Evolutionary conservation across 1,284 basidiomycete species (phyloP).

Genomic region (Sutorius eximius): DNA sequence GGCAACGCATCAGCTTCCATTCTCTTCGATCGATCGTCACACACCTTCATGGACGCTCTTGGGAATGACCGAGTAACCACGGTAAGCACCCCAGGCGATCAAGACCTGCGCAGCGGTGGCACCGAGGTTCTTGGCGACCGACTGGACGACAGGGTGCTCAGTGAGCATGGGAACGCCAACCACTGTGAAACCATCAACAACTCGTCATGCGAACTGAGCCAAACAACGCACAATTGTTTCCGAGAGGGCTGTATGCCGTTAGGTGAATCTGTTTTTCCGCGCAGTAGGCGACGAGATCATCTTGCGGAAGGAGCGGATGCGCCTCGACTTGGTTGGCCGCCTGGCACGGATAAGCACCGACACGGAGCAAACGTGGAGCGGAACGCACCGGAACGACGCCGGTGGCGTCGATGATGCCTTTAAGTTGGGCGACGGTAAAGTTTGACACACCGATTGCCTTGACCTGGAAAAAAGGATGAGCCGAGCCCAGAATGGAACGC

Average conservation of each 20-base stretch:
- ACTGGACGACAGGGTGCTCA: conserved; percentile 60
- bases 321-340: conserved; percentile 82
- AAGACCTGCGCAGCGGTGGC: conserved; percentile 70
- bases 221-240: conserved; percentile 62
- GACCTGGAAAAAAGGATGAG: conserved; percentile 39
- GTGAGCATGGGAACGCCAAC: conserved; percentile 58
- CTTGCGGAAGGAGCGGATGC: conserved; percentile 76
- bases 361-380: background rate
- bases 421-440: conserved; percentile 67
- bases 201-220: background rate
- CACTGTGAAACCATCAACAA: conserved; percentile 37
- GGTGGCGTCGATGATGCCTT: conserved; percentile 73
- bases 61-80: conserved; percentile 71
- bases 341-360: conserved; percentile 29
- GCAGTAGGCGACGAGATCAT: conserved; percentile 68
- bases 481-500: background rate
- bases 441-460: conserved; percentile 77
- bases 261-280: conserved; percentile 75
- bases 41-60: conserved; percentile 61
- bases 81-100: conserved; percentile 65
- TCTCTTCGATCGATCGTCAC: conserved; percentile 1
- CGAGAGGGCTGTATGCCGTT: conserved; percentile 85
- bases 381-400: conserved; percentile 64
- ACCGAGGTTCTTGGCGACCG: conserved; percentile 56
- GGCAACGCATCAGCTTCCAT: background rate